These are phyloP conservation scores for Pyrenophora seminiperda DNA, from an alignment of 2,329 filamentous ascomycete species.

Conservation along the genomic window DNA sequence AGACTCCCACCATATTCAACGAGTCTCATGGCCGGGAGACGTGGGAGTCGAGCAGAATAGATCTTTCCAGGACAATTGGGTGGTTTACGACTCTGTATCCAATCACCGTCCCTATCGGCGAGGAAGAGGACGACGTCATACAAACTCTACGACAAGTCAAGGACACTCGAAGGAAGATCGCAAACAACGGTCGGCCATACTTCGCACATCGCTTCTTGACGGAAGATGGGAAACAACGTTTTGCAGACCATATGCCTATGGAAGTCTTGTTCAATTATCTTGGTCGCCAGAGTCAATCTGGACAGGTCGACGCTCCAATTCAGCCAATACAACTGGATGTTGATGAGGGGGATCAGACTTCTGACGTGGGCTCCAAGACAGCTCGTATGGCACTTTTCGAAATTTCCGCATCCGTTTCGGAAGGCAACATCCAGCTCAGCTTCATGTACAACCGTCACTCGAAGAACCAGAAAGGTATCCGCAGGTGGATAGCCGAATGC, in stretches of 20 bases:
- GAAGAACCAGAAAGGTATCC: constrained; percentile 42
- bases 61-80: constrained; percentile 63
- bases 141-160: constrained; percentile 60
- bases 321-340: constrained; percentile 31
- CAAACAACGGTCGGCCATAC: constrained; percentile 55
- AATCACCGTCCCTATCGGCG: constrained; percentile 51
- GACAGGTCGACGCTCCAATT: constrained; percentile 56
- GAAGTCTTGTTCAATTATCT: constrained; percentile 65
- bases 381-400: constrained; percentile 40
- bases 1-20: constrained; percentile 56
- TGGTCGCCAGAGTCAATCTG: constrained; percentile 57
- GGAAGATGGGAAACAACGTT: constrained; percentile 33
- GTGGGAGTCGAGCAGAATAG: constrained; percentile 53
- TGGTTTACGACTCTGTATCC: constrained; percentile 66
- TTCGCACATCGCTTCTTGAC: constrained; percentile 50
- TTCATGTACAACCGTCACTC: constrained; percentile 44
- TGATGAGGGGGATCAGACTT: constrained; percentile 33
- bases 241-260: constrained; percentile 55
- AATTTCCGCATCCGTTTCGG: constrained; percentile 33
- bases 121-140: constrained; percentile 56
- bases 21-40: constrained; percentile 47
- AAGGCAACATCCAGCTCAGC: constrained; percentile 34
- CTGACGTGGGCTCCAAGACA: constrained; percentile 36
- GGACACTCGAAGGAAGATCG: constrained; percentile 55
- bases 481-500: constrained; percentile 42